phyloP scores from a whole-genome alignment of 345 rosid genomes.

The Pistacia integerrima region DNA sequence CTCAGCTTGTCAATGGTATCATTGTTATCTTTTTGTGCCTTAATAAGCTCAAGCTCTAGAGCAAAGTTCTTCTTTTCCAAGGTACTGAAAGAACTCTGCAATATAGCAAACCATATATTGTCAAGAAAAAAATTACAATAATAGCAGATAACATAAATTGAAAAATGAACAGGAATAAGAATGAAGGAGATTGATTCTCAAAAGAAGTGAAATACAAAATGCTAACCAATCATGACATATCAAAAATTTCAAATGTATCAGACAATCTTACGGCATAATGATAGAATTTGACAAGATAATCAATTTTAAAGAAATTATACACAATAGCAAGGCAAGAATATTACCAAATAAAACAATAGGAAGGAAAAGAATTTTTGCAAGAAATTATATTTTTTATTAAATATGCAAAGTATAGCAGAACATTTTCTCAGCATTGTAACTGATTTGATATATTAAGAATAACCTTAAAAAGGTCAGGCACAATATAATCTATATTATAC shows the following conservation, averaged over 20 bases:
- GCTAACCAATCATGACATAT: neutral
- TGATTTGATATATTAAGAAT: neutral
- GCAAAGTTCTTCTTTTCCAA: constrained; percentile 68
- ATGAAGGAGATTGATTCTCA: neutral
- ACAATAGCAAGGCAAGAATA: neutral
- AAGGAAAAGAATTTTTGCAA: neutral
- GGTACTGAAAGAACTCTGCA: constrained; percentile 62
- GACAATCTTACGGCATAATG: neutral
- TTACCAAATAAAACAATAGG: neutral
- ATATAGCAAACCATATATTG: constrained; percentile 15
- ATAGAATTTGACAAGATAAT: neutral
- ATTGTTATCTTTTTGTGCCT: constrained; percentile 54
- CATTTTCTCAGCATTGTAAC: neutral
- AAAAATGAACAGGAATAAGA: neutral
- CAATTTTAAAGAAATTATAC: neutral
- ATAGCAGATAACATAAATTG: neutral
- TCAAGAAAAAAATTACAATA: neutral
- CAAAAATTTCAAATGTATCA: neutral
- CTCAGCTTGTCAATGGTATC: constrained; percentile 56
- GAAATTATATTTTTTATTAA: neutral
- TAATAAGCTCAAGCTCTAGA: constrained; percentile 68
- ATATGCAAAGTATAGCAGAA: neutral
- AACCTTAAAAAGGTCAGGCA: neutral
- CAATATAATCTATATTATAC: no score
- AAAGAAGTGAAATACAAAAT: neutral